Evolutionary conservation across 495 filamentous ascomycete species (phyloP).

Genomic region (Lasiosphaeris hirsuta): DNA sequence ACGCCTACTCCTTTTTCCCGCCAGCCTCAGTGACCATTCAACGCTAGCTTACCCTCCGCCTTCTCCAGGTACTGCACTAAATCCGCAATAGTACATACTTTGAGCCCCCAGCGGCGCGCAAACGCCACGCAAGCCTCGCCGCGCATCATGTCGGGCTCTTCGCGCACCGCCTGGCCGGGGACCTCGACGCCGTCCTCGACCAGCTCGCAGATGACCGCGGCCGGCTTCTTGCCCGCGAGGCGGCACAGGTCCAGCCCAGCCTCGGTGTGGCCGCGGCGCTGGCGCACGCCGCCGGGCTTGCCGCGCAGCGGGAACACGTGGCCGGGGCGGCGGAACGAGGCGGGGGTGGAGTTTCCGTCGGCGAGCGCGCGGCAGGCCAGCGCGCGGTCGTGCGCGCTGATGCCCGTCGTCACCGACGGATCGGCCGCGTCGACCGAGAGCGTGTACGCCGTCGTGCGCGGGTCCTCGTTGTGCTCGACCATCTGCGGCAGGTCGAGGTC

Average conservation of each 20-base stretch:
- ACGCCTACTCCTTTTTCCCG: neutral
- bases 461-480: slow-evolving; percentile 78
- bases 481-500: slow-evolving; percentile 81
- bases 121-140: slow-evolving; percentile 87
- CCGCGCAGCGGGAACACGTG: slow-evolving; percentile 88
- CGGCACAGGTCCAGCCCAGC: slow-evolving; percentile 85
- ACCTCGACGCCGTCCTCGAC: slow-evolving; percentile 74
- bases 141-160: slow-evolving; percentile 82
- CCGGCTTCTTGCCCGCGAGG: slow-evolving; percentile 68
- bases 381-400: slow-evolving; percentile 82
- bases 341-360: slow-evolving; percentile 52
- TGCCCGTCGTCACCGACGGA: slow-evolving; percentile 78
- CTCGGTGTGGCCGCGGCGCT: slow-evolving; percentile 84
- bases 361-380: slow-evolving; percentile 80
- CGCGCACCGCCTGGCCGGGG: slow-evolving; percentile 49
- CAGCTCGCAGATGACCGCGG: slow-evolving; percentile 80
- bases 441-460: slow-evolving; percentile 89
- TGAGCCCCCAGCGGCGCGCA: slow-evolving; percentile 82
- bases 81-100: slow-evolving; percentile 93
- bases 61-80: slow-evolving; percentile 76
- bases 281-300: slow-evolving; percentile 72
- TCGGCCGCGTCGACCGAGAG: slow-evolving; percentile 75
- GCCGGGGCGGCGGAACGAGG: slow-evolving; percentile 75
- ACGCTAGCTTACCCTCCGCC: slow-evolving; percentile 49
- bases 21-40: slow-evolving; percentile 28